phyloP scores from a whole-genome alignment of 176 grass and related monocot genomes.

The Typha latifolia region DNA sequence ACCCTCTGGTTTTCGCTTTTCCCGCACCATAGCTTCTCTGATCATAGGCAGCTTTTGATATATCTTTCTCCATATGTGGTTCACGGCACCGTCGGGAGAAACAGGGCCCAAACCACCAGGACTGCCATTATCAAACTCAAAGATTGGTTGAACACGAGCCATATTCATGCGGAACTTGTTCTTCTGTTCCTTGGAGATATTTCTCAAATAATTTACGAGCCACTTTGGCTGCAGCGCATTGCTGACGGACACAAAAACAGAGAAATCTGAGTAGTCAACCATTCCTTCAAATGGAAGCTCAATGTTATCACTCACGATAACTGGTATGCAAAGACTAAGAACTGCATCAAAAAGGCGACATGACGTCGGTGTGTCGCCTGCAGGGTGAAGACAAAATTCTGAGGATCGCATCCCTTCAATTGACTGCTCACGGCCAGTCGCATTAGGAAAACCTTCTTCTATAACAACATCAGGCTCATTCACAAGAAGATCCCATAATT shows the following conservation, averaged over 20 bases:
- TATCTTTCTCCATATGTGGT: slow-evolving; percentile 73
- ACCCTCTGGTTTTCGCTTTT: slow-evolving; percentile 51
- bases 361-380: slow-evolving; percentile 84
- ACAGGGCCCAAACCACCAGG: slow-evolving; percentile 15
- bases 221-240: slow-evolving; percentile 48
- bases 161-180: slow-evolving; percentile 52
- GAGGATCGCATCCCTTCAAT: slow-evolving; percentile 73
- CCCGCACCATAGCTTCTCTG: slow-evolving; percentile 34
- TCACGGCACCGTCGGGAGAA: slow-evolving; percentile 45
- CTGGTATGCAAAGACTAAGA: slow-evolving; percentile 78
- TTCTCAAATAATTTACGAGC: slow-evolving; percentile 46
- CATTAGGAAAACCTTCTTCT: slow-evolving; percentile 92
- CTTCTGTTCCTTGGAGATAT: slow-evolving; percentile 43
- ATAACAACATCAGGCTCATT: slow-evolving; percentile 66
- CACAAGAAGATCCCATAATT: slow-evolving; percentile 71
- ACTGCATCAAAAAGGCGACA: slow-evolving; percentile 78
- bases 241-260: slow-evolving; percentile 50
- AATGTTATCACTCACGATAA: slow-evolving; percentile 69
- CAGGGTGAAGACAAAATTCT: slow-evolving; percentile 75
- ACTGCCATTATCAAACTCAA: slow-evolving; percentile 50
- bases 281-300: slow-evolving; percentile 83
- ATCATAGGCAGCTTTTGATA: slow-evolving; percentile 60
- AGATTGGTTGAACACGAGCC: slow-evolving; percentile 39
- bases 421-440: slow-evolving; percentile 69
- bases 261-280: slow-evolving; percentile 63